These are phyloP conservation scores for Pichia manshurica DNA, from an alignment of 805 yeast species.

Conservation along the genomic window DNA sequence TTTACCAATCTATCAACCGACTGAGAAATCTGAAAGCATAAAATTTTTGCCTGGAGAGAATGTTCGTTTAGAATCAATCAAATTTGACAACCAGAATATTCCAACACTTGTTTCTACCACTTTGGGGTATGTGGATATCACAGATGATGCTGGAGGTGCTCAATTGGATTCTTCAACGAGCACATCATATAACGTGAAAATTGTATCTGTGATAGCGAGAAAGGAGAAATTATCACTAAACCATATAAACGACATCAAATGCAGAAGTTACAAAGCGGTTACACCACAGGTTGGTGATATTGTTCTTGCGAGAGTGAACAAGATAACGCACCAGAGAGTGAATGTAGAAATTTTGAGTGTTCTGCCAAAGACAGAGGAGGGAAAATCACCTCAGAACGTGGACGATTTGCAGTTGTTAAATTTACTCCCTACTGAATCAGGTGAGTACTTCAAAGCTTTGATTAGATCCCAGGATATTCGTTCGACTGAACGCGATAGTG, in stretches of 20 bases:
- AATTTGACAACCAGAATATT: slow-evolving; percentile 33
- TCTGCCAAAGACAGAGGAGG: background rate
- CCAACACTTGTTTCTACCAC: slow-evolving; percentile 49
- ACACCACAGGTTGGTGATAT: slow-evolving; percentile 81
- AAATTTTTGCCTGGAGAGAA: slow-evolving; percentile 63
- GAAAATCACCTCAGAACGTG: background rate
- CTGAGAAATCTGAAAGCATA: slow-evolving; percentile 13
- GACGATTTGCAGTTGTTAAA: slow-evolving; percentile 22
- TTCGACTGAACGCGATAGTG: slow-evolving; percentile 85
- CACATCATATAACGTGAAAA: slow-evolving; percentile 9
- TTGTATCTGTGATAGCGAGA: slow-evolving; percentile 21
- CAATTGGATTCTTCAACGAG: no score
- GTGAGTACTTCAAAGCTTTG: slow-evolving; percentile 84
- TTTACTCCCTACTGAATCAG: slow-evolving; percentile 60
- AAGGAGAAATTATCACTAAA: slow-evolving; percentile 18
- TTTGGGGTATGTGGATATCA: slow-evolving; percentile 48
- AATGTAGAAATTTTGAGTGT: slow-evolving; percentile 61
- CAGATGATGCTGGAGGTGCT: slow-evolving; percentile 7
- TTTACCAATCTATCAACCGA: slow-evolving; percentile 45
- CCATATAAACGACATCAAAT: slow-evolving; percentile 3
- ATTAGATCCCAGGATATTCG: slow-evolving; percentile 85
- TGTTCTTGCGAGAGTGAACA: slow-evolving; percentile 70
- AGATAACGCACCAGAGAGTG: slow-evolving; percentile 64
- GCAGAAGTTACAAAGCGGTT: slow-evolving; percentile 27
- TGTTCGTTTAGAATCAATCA: slow-evolving; percentile 44